Evolutionary conservation across 1,284 basidiomycete species (phyloP).

Genomic region (Apiotrichum akiyoshidainum): DNA sequence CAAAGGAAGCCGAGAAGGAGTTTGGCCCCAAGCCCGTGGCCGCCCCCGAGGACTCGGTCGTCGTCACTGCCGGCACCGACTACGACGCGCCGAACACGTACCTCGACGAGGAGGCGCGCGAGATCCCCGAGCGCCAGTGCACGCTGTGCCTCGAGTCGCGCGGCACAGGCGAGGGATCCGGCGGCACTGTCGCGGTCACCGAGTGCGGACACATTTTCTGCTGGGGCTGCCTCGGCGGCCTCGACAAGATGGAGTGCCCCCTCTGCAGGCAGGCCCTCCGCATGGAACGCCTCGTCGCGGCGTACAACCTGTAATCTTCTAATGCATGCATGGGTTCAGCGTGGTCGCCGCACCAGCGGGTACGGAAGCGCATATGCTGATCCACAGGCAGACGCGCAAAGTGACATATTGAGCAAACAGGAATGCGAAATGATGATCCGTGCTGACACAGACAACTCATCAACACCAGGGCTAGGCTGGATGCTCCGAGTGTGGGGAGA

Average conservation of each 20-base stretch:
- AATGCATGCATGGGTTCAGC: background rate
- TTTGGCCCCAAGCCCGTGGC: slow-evolving; percentile 15
- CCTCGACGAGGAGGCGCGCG: slow-evolving; percentile 31
- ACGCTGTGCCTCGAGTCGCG: slow-evolving; percentile 81
- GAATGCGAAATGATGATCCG: too few species aligned
- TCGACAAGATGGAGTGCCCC: slow-evolving; percentile 79
- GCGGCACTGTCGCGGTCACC: slow-evolving; percentile 64
- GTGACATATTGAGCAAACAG: too few species aligned
- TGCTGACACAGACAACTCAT: too few species aligned
- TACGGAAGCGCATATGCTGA: background rate
- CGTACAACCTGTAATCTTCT: slow-evolving; percentile 68
- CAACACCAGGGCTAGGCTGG: too few species aligned
- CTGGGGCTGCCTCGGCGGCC: slow-evolving; percentile 92
- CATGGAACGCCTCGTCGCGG: slow-evolving; percentile 69
- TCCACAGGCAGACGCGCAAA: background rate
- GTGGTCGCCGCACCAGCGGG: background rate
- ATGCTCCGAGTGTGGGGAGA: too few species aligned
- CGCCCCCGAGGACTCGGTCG: slow-evolving; percentile 48
- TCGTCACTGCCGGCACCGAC: slow-evolving; percentile 48
- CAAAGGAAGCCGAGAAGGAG: slow-evolving; percentile 11
- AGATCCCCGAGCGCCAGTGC: slow-evolving; percentile 68
- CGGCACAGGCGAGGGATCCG: slow-evolving; percentile 57
- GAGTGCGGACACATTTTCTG: slow-evolving; percentile 94
- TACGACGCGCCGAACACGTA: slow-evolving; percentile 44
- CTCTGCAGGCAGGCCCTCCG: slow-evolving; percentile 75